Evolutionary conservation across 768 basidiomycete genomes (phyloP), one percentile per base, ranked within the genome.

Genomic region (Trametes elegans): DNA sequence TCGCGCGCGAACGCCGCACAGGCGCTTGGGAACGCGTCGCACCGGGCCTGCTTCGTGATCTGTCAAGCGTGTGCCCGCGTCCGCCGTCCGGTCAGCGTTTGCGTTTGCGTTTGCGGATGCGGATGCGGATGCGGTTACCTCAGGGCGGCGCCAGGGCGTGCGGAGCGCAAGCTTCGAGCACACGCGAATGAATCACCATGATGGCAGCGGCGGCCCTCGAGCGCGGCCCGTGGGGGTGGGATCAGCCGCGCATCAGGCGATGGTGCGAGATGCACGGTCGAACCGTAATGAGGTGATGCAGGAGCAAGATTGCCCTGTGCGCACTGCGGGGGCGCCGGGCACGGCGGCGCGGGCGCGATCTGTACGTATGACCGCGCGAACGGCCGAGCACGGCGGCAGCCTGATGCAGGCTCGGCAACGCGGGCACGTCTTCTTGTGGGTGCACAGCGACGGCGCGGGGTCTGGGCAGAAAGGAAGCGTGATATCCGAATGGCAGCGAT

Each of bases 281-380:
- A 46, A 49, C 49, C 55, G 55, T 57, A 46, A 50, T 57, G 56
- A 45, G 43, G n/a, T 57, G 56, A 53, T 51, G 56, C 42, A 35
- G 24, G 42, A 10, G 34, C 32, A 10, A 38, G 34, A 53, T 53
- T 36, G 27, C 21, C 44, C 50, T 38, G 49, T 28, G 52, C 50
- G 8, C 39, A 34, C 53, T 53, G 51, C 57, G 36, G 43, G 51
- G 50, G 32, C 53, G 41, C 52, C 52, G 48, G 35, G 46, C n/a
- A 32, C 42, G 31, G 39, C 35, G n/a, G n/a, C n/a, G n/a, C n/a
- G 56, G 16, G 45, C 21, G 50, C 40, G 26, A 39, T 36, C 35
- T 36, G 35, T 26, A 35, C 27, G 35, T 38, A 35, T 27, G 16
- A 45, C 43, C 43, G 38, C 56, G 36, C 36, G 21, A 47, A 48